Evolutionary conservation across 208 protist species (phyloP), one percentile per base, ranked within the genome.

Genomic region (Leishmania braziliensis): DNA sequence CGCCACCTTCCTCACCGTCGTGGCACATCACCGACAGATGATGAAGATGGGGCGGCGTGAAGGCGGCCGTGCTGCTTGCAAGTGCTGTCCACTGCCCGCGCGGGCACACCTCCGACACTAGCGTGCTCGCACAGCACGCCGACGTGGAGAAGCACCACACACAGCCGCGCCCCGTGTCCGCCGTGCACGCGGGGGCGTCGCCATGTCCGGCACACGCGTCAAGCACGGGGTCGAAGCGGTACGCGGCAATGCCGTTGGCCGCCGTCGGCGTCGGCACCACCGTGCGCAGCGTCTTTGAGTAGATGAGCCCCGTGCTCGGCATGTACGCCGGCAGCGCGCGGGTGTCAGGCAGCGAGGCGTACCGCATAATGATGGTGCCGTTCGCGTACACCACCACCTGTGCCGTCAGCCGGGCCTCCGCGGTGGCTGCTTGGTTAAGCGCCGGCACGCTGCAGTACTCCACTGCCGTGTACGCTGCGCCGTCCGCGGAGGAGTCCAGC

Each of bases 291-390:
- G 76, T 66, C 76, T 69, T 66, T 9, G 71, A 78, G 69, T 81
- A 80, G 29, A 86, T 48, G 26, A 81, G 73, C n/a, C 75, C 82
- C 43, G 75, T 78, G 76, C 75, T 69, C 46, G 60, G 65, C 65
- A 66, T 60, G n/a, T 39, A 18, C 18, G 9, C 53, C 3, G 66
- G 51, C 74, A 75, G 53, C 36, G 5, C n/a, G 33, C 14, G n/a
- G 5, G 50, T 26, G 75, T 23, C 26, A 8, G 86, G 84, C 56
- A 89, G 69, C n/a, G 79, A n/a, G 50, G 58, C 58, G 86, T 92
- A 92, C 39, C 89, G 86, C 75, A 92, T 85, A 51, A 92, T 78
- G 72, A 92, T 84, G 18, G 83, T 86, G 53, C 89, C 89, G 75
- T 88, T 81, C 0, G 73, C 58, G 71, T 81, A 88, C 58, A 91